Evolutionary conservation across 2,329 filamentous ascomycete genomes (phyloP).

Genomic region (Pseudocercospora fuligena): DNA sequence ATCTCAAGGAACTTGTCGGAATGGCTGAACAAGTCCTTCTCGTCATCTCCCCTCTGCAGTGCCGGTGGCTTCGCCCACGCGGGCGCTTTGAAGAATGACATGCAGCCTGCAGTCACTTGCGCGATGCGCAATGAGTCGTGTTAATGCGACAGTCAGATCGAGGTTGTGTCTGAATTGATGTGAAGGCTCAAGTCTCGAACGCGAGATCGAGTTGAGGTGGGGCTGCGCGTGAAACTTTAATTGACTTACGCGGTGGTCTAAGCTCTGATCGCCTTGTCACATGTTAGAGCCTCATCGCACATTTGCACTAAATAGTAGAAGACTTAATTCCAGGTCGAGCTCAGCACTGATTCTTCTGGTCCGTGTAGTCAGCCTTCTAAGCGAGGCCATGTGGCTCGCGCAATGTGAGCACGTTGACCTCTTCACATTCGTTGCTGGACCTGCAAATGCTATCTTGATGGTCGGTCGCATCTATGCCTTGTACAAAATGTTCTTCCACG

Average conservation of each 20-base stretch:
- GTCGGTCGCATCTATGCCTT: background rate
- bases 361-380: background rate
- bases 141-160: background rate
- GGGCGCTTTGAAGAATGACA: conserved; percentile 41
- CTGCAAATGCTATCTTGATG: background rate
- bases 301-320: background rate
- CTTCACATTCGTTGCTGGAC: background rate
- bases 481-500: background rate
- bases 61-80: conserved; percentile 33
- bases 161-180: background rate
- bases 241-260: background rate
- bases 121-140: no score
- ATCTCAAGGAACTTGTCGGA: conserved; percentile 45
- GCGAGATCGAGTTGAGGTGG: background rate
- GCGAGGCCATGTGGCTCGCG: no score
- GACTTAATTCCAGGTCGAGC: background rate
- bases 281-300: background rate
- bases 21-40: conserved; percentile 50
- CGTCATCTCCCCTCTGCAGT: conserved; percentile 18
- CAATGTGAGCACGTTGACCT: background rate
- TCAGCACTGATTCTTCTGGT: background rate
- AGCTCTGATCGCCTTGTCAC: background rate
- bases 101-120: conserved; percentile 12
- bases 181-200: background rate
- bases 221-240: background rate